These are phyloP conservation scores for Debaryomyces sp. DNA, from an alignment of 1,139 yeast genomes.

Conservation along the genomic window DNA sequence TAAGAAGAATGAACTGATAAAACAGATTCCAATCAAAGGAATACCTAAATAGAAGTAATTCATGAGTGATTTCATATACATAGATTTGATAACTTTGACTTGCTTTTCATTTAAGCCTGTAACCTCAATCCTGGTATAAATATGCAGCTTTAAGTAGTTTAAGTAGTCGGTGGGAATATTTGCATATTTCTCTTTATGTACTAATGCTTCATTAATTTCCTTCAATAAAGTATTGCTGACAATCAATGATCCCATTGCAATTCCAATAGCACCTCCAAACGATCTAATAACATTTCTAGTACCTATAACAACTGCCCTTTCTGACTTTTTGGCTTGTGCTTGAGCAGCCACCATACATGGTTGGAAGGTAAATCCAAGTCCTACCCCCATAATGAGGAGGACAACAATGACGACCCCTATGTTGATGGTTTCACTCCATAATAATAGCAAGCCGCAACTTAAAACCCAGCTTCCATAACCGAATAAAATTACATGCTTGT, in stretches of 20 bases:
- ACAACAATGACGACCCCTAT: conserved; percentile 39
- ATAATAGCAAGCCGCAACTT: conserved; percentile 39
- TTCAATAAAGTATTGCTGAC: conserved; percentile 40
- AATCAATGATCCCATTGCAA: conserved; percentile 47
- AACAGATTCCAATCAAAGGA: conserved; percentile 46
- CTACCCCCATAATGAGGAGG: conserved; percentile 48
- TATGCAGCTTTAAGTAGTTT: conserved; percentile 27
- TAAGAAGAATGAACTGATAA: conserved; percentile 36
- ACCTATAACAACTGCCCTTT: conserved; percentile 58
- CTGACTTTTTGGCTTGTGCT: conserved; percentile 52
- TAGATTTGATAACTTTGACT: conserved; percentile 24
- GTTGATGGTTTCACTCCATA: conserved; percentile 32
- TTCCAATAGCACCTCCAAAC: conserved; percentile 53
- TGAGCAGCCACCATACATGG: conserved; percentile 56
- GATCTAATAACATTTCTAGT: conserved; percentile 55
- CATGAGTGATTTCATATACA: conserved; percentile 41
- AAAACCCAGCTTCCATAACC: conserved; percentile 50
- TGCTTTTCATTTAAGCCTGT: conserved; percentile 27
- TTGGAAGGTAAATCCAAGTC: conserved; percentile 37
- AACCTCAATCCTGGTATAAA: conserved; percentile 35
- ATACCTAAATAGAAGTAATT: conserved; percentile 44
- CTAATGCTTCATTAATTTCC: conserved; percentile 18
- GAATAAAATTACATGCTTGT: conserved; percentile 38
- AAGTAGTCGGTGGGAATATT: conserved; percentile 21
- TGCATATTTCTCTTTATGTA: background rate